Conservation (phyloP, 768 basidiomycete species). For the Suillus discolor region DNA sequence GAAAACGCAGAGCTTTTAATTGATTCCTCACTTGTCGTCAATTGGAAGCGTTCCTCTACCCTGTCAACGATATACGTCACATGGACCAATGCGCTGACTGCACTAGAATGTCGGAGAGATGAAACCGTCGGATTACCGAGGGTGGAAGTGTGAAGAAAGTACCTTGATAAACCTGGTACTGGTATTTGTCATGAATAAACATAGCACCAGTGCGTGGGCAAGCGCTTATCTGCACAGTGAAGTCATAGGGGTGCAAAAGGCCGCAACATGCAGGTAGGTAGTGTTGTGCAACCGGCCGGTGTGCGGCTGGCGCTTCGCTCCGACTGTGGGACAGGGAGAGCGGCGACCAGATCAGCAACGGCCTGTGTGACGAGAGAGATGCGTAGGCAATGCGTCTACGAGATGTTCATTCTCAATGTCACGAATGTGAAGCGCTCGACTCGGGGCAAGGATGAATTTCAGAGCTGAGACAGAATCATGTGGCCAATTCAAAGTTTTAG, state of each 20-base stretch:
- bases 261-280: background rate
- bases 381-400: background rate
- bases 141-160: background rate
- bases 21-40: background rate
- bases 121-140: background rate
- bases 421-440: background rate
- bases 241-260: background rate
- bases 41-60: background rate
- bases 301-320: background rate
- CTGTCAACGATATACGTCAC: background rate
- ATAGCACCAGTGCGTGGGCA: background rate
- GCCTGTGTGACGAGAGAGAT: background rate
- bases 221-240: background rate
- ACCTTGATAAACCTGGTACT: background rate
- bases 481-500: background rate
- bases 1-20: background rate
- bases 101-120: background rate
- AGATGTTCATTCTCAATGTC: background rate
- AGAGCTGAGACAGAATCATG: background rate
- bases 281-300: background rate
- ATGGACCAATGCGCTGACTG: background rate
- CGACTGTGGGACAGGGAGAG: background rate
- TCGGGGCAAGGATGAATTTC: background rate
- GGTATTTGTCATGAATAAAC: background rate
- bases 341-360: background rate